Conservation (phyloP, 1,139 yeast species). For the Taiozyma sp. region DNA sequence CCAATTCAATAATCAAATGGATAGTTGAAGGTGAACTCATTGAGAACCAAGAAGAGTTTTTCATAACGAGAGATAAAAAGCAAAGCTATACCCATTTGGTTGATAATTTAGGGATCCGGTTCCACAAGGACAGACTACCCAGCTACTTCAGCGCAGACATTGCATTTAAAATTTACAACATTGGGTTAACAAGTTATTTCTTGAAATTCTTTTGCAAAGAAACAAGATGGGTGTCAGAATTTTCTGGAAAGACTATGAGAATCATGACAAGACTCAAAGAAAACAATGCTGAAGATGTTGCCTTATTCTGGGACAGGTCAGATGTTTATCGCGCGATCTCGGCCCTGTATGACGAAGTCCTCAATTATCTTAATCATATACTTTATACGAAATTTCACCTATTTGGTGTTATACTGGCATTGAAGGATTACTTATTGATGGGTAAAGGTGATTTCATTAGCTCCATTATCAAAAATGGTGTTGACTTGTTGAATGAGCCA, state of each 20-base stretch:
- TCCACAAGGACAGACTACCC: conserved; percentile 46
- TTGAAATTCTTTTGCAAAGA: conserved; percentile 63
- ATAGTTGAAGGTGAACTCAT: conserved; percentile 59
- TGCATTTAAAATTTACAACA: conserved; percentile 58
- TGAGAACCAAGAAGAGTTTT: conserved; percentile 61
- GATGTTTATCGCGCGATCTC: conserved; percentile 32
- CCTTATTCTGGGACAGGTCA: conserved; percentile 8
- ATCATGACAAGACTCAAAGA: conserved; percentile 5
- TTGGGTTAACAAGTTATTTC: conserved; percentile 76
- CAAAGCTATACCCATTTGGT: conserved; percentile 11
- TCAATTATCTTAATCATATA: conserved; percentile 46
- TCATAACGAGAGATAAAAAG: conserved; percentile 35
- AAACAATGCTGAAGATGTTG: conserved; percentile 5
- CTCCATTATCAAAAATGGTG: conserved; percentile 53
- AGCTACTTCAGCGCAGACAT: conserved; percentile 43
- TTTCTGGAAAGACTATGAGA: conserved; percentile 15
- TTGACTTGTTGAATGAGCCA: conserved; percentile 51
- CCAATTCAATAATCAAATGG: conserved; percentile 63
- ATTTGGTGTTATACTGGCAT: conserved; percentile 51
- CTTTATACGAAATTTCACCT: conserved; percentile 48
- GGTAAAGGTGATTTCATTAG: conserved; percentile 78
- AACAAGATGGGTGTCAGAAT: conserved; percentile 49
- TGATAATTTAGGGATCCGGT: conserved; percentile 7
- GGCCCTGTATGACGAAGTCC: conserved; percentile 53
- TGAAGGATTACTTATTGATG: conserved; percentile 67